Conservation (phyloP, 768 basidiomycete species). For the Boletus tomentosulus region DNA sequence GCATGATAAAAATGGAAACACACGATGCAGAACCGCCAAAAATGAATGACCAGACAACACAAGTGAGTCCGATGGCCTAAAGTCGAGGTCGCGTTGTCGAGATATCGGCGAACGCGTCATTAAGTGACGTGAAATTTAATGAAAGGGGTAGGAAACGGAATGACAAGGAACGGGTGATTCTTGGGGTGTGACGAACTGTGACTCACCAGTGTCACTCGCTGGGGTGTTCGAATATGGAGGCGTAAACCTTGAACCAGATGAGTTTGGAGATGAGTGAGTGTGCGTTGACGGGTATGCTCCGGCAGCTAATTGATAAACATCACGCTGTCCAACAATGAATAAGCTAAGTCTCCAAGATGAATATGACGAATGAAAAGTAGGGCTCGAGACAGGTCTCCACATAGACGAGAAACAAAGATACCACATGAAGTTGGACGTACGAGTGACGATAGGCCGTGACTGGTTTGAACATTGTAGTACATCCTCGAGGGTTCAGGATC, state of each 20-base stretch:
- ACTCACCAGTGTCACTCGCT: slow-evolving; percentile 27
- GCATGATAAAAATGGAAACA: neutral
- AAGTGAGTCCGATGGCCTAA: neutral
- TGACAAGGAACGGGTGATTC: neutral
- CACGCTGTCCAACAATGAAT: slow-evolving; percentile 12
- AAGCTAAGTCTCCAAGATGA: neutral
- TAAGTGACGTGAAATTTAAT: neutral
- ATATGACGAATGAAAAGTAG: neutral
- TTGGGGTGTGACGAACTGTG: neutral
- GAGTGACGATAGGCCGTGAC: slow-evolving; percentile 20
- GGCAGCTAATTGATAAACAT: neutral
- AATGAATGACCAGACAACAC: neutral
- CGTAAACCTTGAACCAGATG: slow-evolving; percentile 19
- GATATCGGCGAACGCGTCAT: neutral
- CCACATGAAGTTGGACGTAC: slow-evolving; percentile 14
- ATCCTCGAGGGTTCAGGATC: slow-evolving; percentile 6
- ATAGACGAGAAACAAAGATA: neutral
- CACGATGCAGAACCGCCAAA: slow-evolving; percentile 1
- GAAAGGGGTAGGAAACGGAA: neutral
- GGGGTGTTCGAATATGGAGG: slow-evolving; percentile 26
- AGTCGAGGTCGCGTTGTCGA: neutral
- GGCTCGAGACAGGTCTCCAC: no score
- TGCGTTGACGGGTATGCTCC: slow-evolving; percentile 6
- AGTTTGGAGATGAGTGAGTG: slow-evolving; percentile 16
- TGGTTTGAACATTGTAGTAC: slow-evolving; percentile 14